Percentiles rank a stretch among this genome's conserved stretches.
Conservation (phyloP, 2,329 filamentous ascomycete genomes). For the Trichophyton mentagrophytes region DNA sequence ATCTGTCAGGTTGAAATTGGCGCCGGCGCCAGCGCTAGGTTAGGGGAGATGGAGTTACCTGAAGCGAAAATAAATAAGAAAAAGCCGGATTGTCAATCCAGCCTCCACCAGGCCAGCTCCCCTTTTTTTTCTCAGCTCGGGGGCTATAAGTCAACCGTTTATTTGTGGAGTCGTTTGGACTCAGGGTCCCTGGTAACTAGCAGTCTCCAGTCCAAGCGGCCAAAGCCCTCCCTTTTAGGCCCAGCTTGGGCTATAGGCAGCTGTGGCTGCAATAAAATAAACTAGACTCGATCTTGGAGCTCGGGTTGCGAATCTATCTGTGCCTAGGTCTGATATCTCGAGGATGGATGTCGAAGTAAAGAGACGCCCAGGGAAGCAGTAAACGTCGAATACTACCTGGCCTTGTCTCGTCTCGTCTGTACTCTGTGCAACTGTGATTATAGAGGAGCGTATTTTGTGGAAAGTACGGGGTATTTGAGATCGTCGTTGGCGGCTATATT, state of each 20-base stretch:
- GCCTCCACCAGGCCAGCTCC: not conserved
- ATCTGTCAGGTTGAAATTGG: not conserved
- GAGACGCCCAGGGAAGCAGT: not conserved
- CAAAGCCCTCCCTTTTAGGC: not conserved
- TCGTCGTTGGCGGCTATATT: not conserved
- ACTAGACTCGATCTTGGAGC: not conserved
- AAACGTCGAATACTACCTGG: not conserved
- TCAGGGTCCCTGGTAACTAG: not conserved
- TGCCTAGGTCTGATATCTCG: not conserved
- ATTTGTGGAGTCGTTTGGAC: not conserved
- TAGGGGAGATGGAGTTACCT: constrained; percentile 3
- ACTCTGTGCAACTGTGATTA: not conserved
- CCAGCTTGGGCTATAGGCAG: not conserved
- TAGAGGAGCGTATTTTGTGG: not conserved
- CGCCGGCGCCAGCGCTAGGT: not conserved
- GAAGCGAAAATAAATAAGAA: not conserved
- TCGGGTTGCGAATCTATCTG: not conserved
- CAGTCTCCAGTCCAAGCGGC: not conserved
- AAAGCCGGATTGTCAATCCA: not conserved
- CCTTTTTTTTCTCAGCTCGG: not conserved
- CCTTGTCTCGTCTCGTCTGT: not conserved
- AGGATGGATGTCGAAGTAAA: not conserved
- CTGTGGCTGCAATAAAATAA: not conserved
- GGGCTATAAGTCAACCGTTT: not conserved
- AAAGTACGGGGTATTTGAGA: not conserved